Evolutionary conservation across 2,329 filamentous ascomycete species (phyloP), one percentile per base, ranked within the genome.

Genomic region (Fusarium chaquense): DNA sequence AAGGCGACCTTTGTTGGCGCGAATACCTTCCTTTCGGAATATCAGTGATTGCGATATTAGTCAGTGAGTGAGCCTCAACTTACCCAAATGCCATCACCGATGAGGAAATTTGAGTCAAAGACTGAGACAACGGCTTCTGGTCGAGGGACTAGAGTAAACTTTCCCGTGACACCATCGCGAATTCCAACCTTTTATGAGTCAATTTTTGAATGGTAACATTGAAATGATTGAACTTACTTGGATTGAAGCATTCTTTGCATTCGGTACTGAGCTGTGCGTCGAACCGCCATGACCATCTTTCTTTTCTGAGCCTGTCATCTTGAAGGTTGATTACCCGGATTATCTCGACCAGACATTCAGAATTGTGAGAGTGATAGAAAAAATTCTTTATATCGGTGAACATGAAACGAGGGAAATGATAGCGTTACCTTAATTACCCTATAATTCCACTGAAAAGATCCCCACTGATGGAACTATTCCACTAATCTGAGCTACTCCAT

Each of bases 31-130:
- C 61, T 64, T 33, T 1, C 5, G 1, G 2, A 12, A 0, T 26
- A 9, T 63, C 2, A 44, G 58, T 22, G 2, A 11, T 12, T 4
- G 2, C 2, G 9, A 46, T 2, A 2, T 3, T 2, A 2, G 8
- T 11, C 1, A 7, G 5, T 10, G 3, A 2, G 0, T 0, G 0
- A 3, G 1, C 0, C 3, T 2, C 0, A 1, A 18, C 46, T 13
- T 10, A 63, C 61, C 61, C 61, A 64, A 3, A 64, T 64, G 0
- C 61, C 61, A 58, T 64, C 61, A 1, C 61, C 61, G 0, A 64
- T 64, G 0, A 64, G 22, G 3, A 64, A 64, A 16, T 64, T 64
- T 6, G 61, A 64, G 16, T 64, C 61, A 2, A 64, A 64, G 0
- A 64, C 61, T 1, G 61, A 64, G 0, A 64, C 61, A 2, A 57